phyloP scores from a whole-genome alignment of 169 alveolate species.

The Neospora caninum region DNA sequence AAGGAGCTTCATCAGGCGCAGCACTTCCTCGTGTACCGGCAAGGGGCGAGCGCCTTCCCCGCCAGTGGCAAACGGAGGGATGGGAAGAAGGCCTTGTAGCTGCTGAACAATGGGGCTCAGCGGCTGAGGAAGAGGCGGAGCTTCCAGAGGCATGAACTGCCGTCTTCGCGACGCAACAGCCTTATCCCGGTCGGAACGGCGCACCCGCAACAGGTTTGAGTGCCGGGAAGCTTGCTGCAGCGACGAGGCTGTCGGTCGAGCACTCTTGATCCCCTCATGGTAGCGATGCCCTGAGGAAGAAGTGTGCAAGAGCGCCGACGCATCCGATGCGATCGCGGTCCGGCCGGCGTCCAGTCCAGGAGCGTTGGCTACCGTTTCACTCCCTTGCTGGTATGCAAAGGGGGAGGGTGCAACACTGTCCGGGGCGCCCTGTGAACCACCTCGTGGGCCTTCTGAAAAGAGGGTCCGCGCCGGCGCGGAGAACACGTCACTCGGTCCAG shows the following conservation, averaged over 20 bases:
- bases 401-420: background rate
- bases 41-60: background rate
- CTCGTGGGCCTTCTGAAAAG: background rate
- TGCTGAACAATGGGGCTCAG: background rate
- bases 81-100: background rate
- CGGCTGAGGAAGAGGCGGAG: constrained; percentile 43
- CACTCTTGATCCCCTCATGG: background rate
- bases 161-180: constrained; percentile 32
- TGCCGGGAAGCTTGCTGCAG: background rate
- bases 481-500: background rate
- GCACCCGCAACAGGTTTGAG: background rate
- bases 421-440: background rate
- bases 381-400: background rate
- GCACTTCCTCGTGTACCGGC: background rate
- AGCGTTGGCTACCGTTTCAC: background rate
- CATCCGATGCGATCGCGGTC: background rate
- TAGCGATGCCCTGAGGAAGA: background rate
- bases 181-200: constrained; percentile 30
- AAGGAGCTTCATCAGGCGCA: constrained; percentile 11
- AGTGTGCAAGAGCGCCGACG: background rate
- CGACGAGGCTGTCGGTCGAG: constrained; percentile 3
- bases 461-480: background rate
- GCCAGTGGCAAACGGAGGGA: background rate
- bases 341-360: background rate
- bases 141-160: constrained; percentile 17